Percentiles rank a stretch among this genome's conserved stretches.
Conservation (phyloP, 2,329 filamentous ascomycete species). For the Neofusicoccum sp. region DNA sequence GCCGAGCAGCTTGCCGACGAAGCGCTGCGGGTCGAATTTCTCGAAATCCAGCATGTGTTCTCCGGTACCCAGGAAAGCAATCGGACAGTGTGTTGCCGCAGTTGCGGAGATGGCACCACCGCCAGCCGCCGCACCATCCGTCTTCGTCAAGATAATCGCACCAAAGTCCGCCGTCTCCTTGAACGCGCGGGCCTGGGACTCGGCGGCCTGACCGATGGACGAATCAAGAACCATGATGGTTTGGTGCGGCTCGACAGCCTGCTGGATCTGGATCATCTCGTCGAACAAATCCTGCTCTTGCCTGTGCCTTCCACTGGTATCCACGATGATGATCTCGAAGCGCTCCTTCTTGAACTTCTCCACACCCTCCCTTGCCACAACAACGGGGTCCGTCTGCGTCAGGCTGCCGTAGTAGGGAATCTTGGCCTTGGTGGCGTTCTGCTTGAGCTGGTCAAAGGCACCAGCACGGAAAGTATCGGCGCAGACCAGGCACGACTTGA, state of each 20-base stretch:
- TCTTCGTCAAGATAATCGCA: constrained; percentile 98
- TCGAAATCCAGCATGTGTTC: constrained; percentile 97
- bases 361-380: constrained; percentile 91
- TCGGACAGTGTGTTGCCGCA: constrained; percentile 91
- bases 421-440: constrained; percentile 98
- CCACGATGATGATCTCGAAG: constrained; percentile 98
- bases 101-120: constrained; percentile 98
- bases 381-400: constrained; percentile 92
- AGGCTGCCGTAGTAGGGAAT: constrained; percentile 97
- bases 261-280: constrained; percentile 96
- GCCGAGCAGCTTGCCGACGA: constrained; percentile 88
- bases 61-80: constrained; percentile 96
- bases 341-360: constrained; percentile 99
- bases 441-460: constrained; percentile 97
- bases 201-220: constrained; percentile 93
- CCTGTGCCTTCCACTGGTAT: constrained; percentile 91
- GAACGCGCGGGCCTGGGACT: constrained; percentile 92
- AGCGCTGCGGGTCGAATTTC: constrained; percentile 86
- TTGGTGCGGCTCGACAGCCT: constrained; percentile 85
- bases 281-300: constrained; percentile 94
- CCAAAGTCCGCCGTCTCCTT: constrained; percentile 97
- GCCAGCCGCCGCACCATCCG: constrained; percentile 89
- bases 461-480: constrained; percentile 98
- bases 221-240: constrained; percentile 98
- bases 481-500: constrained; percentile 91